Base-by-base conservation (phyloP, 495 filamentous ascomycete genomes). In the Penicillium paradoxum region DNA sequence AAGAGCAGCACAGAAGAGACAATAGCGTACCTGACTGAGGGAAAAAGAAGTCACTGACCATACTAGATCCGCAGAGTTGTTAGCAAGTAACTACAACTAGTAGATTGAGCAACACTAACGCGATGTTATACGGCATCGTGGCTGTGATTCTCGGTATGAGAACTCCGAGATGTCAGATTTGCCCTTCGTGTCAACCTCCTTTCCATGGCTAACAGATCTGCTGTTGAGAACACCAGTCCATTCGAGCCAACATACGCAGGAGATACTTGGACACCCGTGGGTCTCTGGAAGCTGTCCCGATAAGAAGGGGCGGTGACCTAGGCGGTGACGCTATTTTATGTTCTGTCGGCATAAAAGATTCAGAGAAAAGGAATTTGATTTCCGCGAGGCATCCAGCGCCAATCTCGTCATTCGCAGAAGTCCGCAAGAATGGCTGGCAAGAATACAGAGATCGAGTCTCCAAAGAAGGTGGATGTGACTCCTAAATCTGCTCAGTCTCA, bases 1-100 rank as follows among this genome's bases (percentile, higher is more conserved):
- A 13, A 10, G 17, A 30, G 9, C 1, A 9, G 3, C 6, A 8
- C 24, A 15, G 15, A 8, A n/a, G 11, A 17, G 41, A 17, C 0
- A 8, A 11, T 21, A 19, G 59, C 69, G 47, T 66, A 82, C 83
- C 91, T 37, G 92, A 91, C 60, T 97, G 95, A 19, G 93, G 93
- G 63, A 92, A 98, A 82, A 98, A 98, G 81, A 92, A 97, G 76
- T 98, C 93, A 79, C 92, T 91, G 77, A 95, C 87, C 93, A 98
- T 97, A 41, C 83, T 87, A 61, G 39, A 45, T 1, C 6, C n/a
- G 6, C 29, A 24, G 14, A 27, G 3, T 32, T 36, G 41, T 54
- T 43, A 51, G 45, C 55, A 45, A 51, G 30, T 24, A 19, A 36
- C 24, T 14, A 24, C 44, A 36, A 30, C 32, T 24, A 36, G 32